phyloP scores from a whole-genome alignment of 768 basidiomycete species.

The Antrodiella citrinella region DNA sequence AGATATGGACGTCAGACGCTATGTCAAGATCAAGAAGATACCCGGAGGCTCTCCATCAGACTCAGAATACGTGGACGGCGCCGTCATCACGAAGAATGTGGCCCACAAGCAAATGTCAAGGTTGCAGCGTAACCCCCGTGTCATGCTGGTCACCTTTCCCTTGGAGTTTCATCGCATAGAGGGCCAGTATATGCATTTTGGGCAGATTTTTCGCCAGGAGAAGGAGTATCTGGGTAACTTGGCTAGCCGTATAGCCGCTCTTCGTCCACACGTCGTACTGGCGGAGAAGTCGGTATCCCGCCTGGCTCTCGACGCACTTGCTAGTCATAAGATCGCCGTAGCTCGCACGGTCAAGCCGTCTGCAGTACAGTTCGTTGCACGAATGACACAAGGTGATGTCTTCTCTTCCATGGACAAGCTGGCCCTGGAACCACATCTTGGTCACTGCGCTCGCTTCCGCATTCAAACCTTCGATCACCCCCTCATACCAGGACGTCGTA shows the following conservation, averaged over 20 bases:
- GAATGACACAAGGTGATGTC: slow-evolving; percentile 92
- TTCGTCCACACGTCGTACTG: slow-evolving; percentile 87
- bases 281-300: slow-evolving; percentile 89
- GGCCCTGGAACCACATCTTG: slow-evolving; percentile 80
- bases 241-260: slow-evolving; percentile 80
- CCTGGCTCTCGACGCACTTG: slow-evolving; percentile 80
- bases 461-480: slow-evolving; percentile 94
- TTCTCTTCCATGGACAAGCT: slow-evolving; percentile 95
- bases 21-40: slow-evolving; percentile 98
- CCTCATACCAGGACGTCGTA: slow-evolving; percentile 87
- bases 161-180: slow-evolving; percentile 89
- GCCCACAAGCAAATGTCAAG: slow-evolving; percentile 94
- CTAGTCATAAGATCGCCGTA: slow-evolving; percentile 81
- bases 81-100: slow-evolving; percentile 96
- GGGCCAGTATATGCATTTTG: slow-evolving; percentile 89
- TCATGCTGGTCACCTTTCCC: slow-evolving; percentile 96
- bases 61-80: slow-evolving; percentile 95
- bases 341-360: slow-evolving; percentile 84
- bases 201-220: slow-evolving; percentile 85
- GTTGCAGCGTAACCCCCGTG: slow-evolving; percentile 72
- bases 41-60: slow-evolving; percentile 89
- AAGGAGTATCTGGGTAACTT: slow-evolving; percentile 88
- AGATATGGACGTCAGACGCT: slow-evolving; percentile 90
- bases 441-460: slow-evolving; percentile 78
- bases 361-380: slow-evolving; percentile 80